Evolutionary conservation across 1,139 yeast genomes (phyloP).

Genomic region (Yamadazyma blattariae): DNA sequence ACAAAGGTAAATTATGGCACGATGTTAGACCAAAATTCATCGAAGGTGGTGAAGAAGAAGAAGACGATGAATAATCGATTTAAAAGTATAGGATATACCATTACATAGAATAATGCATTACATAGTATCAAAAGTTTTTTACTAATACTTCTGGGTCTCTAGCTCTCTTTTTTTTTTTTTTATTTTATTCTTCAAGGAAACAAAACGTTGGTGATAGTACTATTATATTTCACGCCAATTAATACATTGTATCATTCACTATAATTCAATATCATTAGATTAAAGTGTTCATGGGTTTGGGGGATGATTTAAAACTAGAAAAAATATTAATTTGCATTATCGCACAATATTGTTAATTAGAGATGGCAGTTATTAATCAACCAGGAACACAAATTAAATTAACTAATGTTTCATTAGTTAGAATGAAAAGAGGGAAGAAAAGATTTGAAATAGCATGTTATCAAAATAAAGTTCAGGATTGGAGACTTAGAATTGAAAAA

Average conservation of each 20-base stretch:
- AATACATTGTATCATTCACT: too few relatives aligned
- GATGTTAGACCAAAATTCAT: slow-evolving; percentile 73
- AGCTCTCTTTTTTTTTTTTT: neutral
- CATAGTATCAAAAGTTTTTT: too few relatives aligned
- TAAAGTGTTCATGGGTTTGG: too few relatives aligned
- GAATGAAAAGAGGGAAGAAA: slow-evolving; percentile 86
- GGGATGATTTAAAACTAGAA: too few relatives aligned
- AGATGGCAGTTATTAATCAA: slow-evolving; percentile 69
- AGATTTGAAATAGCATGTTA: slow-evolving; percentile 95
- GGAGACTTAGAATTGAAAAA: slow-evolving; percentile 84
- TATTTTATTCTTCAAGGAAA: too few relatives aligned
- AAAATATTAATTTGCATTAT: too few relatives aligned
- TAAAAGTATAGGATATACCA: neutral
- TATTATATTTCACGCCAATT: too few relatives aligned
- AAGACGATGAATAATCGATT: slow-evolving; percentile 34
- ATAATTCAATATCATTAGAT: too few relatives aligned
- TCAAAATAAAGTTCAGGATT: slow-evolving; percentile 95
- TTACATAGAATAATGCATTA: slow-evolving; percentile 5
- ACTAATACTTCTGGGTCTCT: too few relatives aligned
- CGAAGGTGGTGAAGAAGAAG: slow-evolving; percentile 60
- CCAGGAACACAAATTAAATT: slow-evolving; percentile 86
- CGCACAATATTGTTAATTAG: too few relatives aligned
- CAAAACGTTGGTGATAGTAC: too few relatives aligned
- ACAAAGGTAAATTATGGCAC: slow-evolving; percentile 96
- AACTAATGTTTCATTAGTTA: slow-evolving; percentile 90